A percentile compares a stretch with the other conserved stretches of the same genome.
phyloP scores from a whole-genome alignment of 495 filamentous ascomycete genomes.

The Copromyces sp. region DNA sequence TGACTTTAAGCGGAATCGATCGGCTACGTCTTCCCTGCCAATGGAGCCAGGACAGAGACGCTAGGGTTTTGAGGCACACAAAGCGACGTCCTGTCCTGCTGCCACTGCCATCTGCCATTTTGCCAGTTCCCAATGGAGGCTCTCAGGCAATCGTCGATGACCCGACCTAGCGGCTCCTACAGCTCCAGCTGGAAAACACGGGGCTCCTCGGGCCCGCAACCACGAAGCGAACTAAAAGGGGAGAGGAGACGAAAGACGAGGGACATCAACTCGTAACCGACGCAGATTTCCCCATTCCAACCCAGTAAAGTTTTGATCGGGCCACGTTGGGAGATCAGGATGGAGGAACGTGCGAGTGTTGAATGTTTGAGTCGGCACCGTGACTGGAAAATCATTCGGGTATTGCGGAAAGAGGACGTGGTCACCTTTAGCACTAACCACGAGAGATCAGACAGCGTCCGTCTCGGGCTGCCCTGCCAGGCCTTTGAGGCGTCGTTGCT shows the following conservation, averaged over 20 bases:
- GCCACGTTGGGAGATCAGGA: not conserved
- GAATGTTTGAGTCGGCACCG: not conserved
- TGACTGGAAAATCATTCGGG: not conserved
- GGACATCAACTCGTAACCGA: not conserved
- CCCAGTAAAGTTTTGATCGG: not conserved
- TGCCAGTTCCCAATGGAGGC: not conserved
- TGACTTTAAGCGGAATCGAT: not conserved
- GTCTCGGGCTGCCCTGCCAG: not conserved
- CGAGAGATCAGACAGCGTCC: too few relatives aligned
- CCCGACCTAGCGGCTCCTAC: not conserved
- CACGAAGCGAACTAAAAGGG: not conserved
- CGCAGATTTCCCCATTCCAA: not conserved
- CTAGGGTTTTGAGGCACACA: not conserved
- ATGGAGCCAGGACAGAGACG: not conserved
- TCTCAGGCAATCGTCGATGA: not conserved
- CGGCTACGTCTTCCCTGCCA: not conserved
- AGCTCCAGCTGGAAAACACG: not conserved
- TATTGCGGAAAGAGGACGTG: not conserved
- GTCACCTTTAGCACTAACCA: not conserved
- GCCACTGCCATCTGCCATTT: not conserved
- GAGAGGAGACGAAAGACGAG: not conserved
- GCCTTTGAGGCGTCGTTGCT: not conserved
- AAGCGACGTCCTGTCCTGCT: not conserved
- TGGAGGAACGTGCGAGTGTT: not conserved
- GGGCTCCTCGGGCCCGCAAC: not conserved